phyloP scores from a whole-genome alignment of 768 basidiomycete species.

The Suillus weaverae region DNA sequence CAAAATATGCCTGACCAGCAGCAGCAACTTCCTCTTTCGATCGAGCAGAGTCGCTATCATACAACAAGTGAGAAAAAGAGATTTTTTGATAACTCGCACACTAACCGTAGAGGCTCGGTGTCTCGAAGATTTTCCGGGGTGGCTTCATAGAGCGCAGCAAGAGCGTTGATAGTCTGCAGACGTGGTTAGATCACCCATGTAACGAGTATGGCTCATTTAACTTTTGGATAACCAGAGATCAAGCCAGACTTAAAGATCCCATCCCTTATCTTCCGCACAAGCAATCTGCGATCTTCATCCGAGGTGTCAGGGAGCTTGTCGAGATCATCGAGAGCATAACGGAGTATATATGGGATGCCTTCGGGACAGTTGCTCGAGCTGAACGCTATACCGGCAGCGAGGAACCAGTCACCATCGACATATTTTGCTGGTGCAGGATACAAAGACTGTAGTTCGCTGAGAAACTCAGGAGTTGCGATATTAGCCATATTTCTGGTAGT shows the following conservation, averaged over 20 bases:
- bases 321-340: slow-evolving; percentile 48
- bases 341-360: slow-evolving; percentile 54
- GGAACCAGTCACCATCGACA: slow-evolving; percentile 55
- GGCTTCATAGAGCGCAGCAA: slow-evolving; percentile 48
- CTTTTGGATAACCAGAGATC: slow-evolving; percentile 58
- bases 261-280: slow-evolving; percentile 60
- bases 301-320: slow-evolving; percentile 25
- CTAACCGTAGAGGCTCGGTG: slow-evolving; percentile 46
- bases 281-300: slow-evolving; percentile 37
- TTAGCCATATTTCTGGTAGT: slow-evolving; percentile 23
- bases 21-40: slow-evolving; percentile 45
- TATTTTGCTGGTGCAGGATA: slow-evolving; percentile 38
- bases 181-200: neutral
- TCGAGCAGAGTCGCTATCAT: slow-evolving; percentile 39
- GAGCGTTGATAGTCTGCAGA: slow-evolving; percentile 2
- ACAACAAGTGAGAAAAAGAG: neutral
- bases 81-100: neutral
- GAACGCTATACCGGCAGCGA: slow-evolving; percentile 57
- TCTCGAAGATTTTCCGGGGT: slow-evolving; percentile 56
- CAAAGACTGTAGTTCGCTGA: slow-evolving; percentile 43
- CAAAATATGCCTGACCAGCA: slow-evolving; percentile 46
- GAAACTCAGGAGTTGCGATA: slow-evolving; percentile 43
- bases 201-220: slow-evolving; percentile 21
- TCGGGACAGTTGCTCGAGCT: slow-evolving; percentile 60
- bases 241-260: slow-evolving; percentile 62